phyloP scores from a whole-genome alignment of 306 rosid species.

The Corylus avellana region DNA sequence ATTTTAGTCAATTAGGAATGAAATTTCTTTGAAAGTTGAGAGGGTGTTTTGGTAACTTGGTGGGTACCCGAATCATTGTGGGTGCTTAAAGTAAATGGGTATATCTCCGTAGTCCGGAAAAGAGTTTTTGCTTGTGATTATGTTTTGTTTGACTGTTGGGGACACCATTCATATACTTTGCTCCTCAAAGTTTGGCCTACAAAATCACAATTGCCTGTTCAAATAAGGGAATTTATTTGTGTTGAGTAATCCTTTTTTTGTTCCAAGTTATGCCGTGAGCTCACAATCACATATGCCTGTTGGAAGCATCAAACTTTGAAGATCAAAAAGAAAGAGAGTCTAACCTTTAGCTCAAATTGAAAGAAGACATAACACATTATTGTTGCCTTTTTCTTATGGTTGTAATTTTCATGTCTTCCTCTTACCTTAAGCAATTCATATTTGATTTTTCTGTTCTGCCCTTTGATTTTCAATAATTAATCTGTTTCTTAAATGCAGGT shows the following conservation, averaged over 20 bases:
- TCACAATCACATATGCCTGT: background rate
- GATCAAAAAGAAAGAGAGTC: background rate
- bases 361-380: too few species aligned
- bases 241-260: background rate
- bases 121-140: constrained; percentile 37
- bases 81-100: constrained; percentile 32
- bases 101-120: constrained; percentile 57
- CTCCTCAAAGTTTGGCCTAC: constrained; percentile 23
- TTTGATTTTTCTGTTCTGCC: background rate
- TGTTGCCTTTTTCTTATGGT: background rate
- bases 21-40: background rate
- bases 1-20: constrained; percentile 16
- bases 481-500: constrained; percentile 44
- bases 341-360: background rate
- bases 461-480: background rate
- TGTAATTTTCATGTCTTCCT: background rate
- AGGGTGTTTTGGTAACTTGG: constrained; percentile 24
- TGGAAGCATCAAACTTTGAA: background rate
- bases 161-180: constrained; percentile 2
- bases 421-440: background rate
- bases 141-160: constrained; percentile 37
- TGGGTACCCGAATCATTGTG: constrained; percentile 43
- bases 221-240: constrained; percentile 12
- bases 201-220: constrained; percentile 18
- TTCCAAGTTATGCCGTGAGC: background rate